Conservation (phyloP, 2,329 filamentous ascomycete genomes). For the Beauveria pseudobassiana region DNA sequence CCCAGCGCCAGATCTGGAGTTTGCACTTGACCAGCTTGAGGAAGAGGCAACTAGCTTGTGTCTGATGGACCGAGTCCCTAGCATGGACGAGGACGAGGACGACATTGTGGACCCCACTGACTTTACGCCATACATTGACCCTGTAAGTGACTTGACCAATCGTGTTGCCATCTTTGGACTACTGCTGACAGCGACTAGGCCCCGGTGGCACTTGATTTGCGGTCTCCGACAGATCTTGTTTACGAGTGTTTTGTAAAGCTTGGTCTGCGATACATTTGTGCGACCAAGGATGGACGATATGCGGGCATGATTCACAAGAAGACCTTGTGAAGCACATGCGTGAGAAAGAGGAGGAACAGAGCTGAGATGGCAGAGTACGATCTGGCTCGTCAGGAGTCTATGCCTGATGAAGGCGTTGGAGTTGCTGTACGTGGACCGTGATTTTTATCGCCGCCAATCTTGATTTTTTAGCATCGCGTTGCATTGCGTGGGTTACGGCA, state of each 20-base stretch:
- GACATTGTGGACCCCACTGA: constrained; percentile 62
- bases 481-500: not conserved
- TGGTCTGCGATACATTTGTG: constrained; percentile 86
- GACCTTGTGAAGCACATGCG: constrained; percentile 87
- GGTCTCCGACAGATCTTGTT: constrained; percentile 86
- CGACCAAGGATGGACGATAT: constrained; percentile 75
- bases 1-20: constrained; percentile 88
- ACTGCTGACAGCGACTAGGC: constrained; percentile 41
- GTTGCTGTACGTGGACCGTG: not conserved
- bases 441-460: not conserved
- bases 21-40: constrained; percentile 74
- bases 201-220: constrained; percentile 79
- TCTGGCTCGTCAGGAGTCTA: too few species aligned
- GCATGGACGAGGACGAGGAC: constrained; percentile 57
- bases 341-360: constrained; percentile 57
- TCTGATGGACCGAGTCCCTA: constrained; percentile 66
- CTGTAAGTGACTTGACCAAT: constrained; percentile 41
- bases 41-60: constrained; percentile 70
- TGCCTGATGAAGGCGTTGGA: not conserved
- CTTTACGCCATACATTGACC: constrained; percentile 87
- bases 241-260: constrained; percentile 96
- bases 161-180: not conserved
- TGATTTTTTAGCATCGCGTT: constrained; percentile 7
- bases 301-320: constrained; percentile 96
- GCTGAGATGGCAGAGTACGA: constrained; percentile 3